Conservation (phyloP, 1,284 basidiomycete species). For the Ustilago curta region DNA sequence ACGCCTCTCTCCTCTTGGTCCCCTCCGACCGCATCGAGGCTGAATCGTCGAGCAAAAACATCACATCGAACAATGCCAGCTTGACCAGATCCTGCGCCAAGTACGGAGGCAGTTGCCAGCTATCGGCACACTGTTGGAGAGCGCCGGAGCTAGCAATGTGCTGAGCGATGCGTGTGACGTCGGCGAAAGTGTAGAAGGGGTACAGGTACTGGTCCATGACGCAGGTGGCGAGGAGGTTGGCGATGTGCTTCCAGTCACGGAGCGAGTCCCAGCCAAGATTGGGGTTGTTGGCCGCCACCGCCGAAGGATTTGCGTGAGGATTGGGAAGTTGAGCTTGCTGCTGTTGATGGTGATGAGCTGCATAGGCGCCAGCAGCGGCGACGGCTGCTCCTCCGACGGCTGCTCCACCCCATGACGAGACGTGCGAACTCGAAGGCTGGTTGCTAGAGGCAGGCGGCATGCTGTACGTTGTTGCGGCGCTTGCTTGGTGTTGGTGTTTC, state of each 20-base stretch:
- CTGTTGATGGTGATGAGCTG: slow-evolving; percentile 40
- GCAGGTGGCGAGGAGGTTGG: slow-evolving; percentile 53
- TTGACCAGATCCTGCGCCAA: slow-evolving; percentile 62
- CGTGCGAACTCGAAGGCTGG: slow-evolving; percentile 27
- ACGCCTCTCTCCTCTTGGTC: slow-evolving; percentile 32
- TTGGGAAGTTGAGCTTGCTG: slow-evolving; percentile 11
- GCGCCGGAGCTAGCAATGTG: slow-evolving; percentile 53
- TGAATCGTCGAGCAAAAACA: slow-evolving; percentile 61
- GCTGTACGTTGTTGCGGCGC: slow-evolving; percentile 3
- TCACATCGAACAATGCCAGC: slow-evolving; percentile 61
- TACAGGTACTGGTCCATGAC: slow-evolving; percentile 63
- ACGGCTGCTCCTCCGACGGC: slow-evolving; percentile 44
- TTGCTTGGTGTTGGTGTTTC: slow-evolving; percentile 46
- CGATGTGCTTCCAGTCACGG: slow-evolving; percentile 54
- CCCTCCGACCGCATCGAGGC: slow-evolving; percentile 54
- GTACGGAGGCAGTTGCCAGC: slow-evolving; percentile 61
- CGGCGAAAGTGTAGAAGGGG: slow-evolving; percentile 55
- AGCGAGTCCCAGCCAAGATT: slow-evolving; percentile 48
- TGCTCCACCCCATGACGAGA: slow-evolving; percentile 27
- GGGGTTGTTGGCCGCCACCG: slow-evolving; percentile 25
- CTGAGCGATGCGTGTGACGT: slow-evolving; percentile 50
- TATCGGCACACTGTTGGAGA: slow-evolving; percentile 47
- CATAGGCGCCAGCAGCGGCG: slow-evolving; percentile 45
- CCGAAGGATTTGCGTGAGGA: slow-evolving; percentile 2
- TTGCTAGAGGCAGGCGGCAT: slow-evolving; percentile 14